Evolutionary conservation across 23 red algal species (phyloP), one percentile per base, ranked within the genome.

Genomic region (Gracilaria caudata): DNA sequence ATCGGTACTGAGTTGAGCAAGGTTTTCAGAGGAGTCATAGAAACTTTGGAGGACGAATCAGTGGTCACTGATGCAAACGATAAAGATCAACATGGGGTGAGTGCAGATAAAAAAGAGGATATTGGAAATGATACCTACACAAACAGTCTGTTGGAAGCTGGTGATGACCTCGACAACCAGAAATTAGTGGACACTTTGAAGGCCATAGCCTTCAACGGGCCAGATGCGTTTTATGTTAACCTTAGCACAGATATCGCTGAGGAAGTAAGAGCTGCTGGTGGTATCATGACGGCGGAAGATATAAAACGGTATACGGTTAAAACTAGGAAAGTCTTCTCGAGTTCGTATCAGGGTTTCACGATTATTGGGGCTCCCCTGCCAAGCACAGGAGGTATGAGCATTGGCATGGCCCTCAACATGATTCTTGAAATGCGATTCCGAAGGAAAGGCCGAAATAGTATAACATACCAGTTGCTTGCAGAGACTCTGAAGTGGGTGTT

Each of bases 401-500:
- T 98, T 68, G 93, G 78, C 0, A 63, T 95, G 51, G 86, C 86
- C 34, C 64, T 98, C 10, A 95, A 95, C 51, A 87, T 95, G 51
- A 79, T 98, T 51, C 77, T 83, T 23, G 90, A 87, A 24, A 79
- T 85, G 64, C 56, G 43, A 36, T 77, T 95, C 35, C 64, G 72
- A 45, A 83, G 60, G 51, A 72, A 74, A 29, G 92, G 93, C 37
- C 72, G 86, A 58, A 92, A 91, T 23, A 70, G 84, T 68, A 33
- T 65, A 40, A 57, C 87, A 55, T 82, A 81, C 33, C 51, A 82
- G 13, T 66, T 71, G 80, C 37, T 92, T 34, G 33, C 88, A 9
- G 96, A 98, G 53, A 90, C 84, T n/a, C 81, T 89, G 10, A 95
- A 98, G 70, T 94, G 88, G 81, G 93, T 83, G 19, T 98, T 95